Conservation (phyloP, 306 rosid species). For the Hylodesmum podocarpum region DNA sequence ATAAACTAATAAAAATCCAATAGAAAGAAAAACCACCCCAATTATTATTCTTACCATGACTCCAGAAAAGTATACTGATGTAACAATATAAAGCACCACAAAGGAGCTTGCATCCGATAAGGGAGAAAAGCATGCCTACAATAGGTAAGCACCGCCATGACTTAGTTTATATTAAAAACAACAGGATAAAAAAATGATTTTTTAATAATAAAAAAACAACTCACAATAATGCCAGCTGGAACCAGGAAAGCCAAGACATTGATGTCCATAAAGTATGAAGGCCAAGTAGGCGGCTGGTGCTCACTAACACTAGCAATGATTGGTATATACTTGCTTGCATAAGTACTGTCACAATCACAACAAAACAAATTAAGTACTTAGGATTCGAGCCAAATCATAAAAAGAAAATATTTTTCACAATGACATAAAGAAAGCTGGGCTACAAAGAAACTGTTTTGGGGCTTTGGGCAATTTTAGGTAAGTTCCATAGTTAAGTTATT, state of each 20-base stretch:
- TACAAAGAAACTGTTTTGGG: neutral
- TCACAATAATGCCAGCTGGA: slow-evolving; percentile 96
- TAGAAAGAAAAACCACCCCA: slow-evolving; percentile 5
- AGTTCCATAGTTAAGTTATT: neutral
- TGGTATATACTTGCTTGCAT: slow-evolving; percentile 99
- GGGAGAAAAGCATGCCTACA: slow-evolving; percentile 94
- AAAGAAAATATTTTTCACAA: slow-evolving; percentile 15
- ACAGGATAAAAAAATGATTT: neutral
- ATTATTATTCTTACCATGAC: slow-evolving; percentile 81
- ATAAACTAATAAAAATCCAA: slow-evolving; percentile 15
- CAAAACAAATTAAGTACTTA: slow-evolving; percentile 20
- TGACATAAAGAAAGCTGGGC: neutral
- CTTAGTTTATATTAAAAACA: neutral
- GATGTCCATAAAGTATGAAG: slow-evolving; percentile 99
- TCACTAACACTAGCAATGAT: slow-evolving; percentile 99
- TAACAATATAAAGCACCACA: slow-evolving; percentile 80
- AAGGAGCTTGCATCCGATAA: slow-evolving; percentile 97
- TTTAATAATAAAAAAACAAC: slow-evolving; percentile 24
- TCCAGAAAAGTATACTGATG: slow-evolving; percentile 93
- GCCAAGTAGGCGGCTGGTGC: slow-evolving; percentile 99
- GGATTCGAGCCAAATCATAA: slow-evolving; percentile 5
- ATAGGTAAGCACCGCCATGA: slow-evolving; percentile 34
- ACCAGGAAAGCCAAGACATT: slow-evolving; percentile 97
- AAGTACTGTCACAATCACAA: slow-evolving; percentile 73
- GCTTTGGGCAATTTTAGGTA: slow-evolving; percentile 5